Evolutionary conservation across 768 basidiomycete genomes (phyloP).

Genomic region (Tylopilus cervinicoccineus): DNA sequence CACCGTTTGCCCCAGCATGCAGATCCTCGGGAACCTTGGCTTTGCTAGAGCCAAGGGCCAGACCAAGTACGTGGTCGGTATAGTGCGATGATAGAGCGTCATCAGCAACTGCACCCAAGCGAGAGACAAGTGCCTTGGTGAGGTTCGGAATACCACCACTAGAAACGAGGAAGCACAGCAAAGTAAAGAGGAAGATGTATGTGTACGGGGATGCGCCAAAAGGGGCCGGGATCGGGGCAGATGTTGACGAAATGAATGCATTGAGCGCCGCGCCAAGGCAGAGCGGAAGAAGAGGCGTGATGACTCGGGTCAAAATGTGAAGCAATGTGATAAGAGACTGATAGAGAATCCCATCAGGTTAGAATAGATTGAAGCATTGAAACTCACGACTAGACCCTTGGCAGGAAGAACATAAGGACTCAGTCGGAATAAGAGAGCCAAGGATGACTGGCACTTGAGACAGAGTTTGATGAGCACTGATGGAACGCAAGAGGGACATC

Average conservation of each 20-base stretch:
- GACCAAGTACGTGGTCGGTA: conserved; percentile 82
- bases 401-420: conserved; percentile 18
- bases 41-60: conserved; percentile 81
- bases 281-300: conserved; percentile 70
- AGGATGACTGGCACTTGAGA: conserved; percentile 15
- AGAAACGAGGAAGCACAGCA: conserved; percentile 69
- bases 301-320: conserved; percentile 68
- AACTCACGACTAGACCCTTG: conserved; percentile 24
- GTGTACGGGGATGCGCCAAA: conserved; percentile 56
- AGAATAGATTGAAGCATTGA: background rate
- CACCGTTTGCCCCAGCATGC: conserved; percentile 3
- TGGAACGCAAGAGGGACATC: background rate
- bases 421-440: conserved; percentile 16
- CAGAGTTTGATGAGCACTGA: background rate
- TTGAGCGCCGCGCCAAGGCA: conserved; percentile 49
- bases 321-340: conserved; percentile 67
- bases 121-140: conserved; percentile 72
- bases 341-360: conserved; percentile 1
- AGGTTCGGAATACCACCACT: conserved; percentile 72
- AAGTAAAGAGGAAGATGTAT: conserved; percentile 64
- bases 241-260: conserved; percentile 16
- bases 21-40: conserved; percentile 71
- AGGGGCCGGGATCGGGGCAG: conserved; percentile 18
- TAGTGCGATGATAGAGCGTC: conserved; percentile 55
- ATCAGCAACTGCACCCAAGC: conserved; percentile 88